Evolutionary conservation across 2,329 filamentous ascomycete species (phyloP).

Genomic region (Calonectria pauciramosa): DNA sequence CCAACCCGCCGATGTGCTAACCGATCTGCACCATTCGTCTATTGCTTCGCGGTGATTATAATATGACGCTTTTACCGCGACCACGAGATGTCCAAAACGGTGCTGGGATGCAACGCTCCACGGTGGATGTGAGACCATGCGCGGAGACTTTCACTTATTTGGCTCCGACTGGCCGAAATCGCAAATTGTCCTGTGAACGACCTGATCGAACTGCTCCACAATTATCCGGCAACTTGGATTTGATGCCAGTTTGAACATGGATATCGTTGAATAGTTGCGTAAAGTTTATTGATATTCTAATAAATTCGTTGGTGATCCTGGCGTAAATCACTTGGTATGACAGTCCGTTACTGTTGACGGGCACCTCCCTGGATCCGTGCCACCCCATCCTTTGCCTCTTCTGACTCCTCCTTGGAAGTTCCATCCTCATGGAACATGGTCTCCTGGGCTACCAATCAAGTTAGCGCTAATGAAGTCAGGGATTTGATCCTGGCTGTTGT

Average conservation of each 20-base stretch:
- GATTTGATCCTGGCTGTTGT: neutral
- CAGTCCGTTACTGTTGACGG: neutral
- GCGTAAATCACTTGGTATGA: neutral
- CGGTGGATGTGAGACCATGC: neutral
- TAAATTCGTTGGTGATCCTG: constrained; percentile 3
- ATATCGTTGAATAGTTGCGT: constrained; percentile 2
- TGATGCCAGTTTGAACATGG: constrained; percentile 4
- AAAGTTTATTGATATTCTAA: constrained; percentile 24
- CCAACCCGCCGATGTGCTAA: neutral
- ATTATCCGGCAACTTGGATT: neutral
- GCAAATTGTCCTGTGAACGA: neutral
- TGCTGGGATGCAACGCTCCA: neutral
- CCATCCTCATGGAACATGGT: constrained; percentile 67
- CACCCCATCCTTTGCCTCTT: constrained; percentile 35
- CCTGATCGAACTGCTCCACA: constrained; percentile 10
- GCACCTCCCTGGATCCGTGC: neutral
- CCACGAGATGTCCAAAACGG: neutral
- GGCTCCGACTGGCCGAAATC: constrained; percentile 25
- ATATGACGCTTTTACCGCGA: neutral
- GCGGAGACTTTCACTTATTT: constrained; percentile 1
- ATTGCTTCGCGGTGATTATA: neutral
- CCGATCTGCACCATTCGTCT: constrained; percentile 18
- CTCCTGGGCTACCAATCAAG: constrained; percentile 68
- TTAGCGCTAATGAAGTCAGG: constrained; percentile 23
- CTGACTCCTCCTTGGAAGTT: constrained; percentile 53